Conservation (phyloP, 2,329 filamentous ascomycete genomes). For the Alternaria sp. region DNA sequence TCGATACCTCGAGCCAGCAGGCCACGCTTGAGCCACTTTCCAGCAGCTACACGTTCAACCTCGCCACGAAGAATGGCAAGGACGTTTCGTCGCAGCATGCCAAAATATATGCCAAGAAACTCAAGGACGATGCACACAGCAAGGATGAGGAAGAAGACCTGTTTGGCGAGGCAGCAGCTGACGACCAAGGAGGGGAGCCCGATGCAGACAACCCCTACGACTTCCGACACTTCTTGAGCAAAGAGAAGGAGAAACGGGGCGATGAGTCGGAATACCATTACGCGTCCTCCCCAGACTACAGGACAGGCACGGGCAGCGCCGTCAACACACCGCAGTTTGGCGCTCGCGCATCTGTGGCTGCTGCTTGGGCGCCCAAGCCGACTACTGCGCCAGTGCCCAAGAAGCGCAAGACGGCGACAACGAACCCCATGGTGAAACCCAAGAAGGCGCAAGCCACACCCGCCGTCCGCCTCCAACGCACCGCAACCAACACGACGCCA, state of each 20-base stretch:
- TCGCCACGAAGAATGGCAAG: slow-evolving; percentile 72
- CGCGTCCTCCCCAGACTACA: slow-evolving; percentile 42
- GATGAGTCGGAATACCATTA: slow-evolving; percentile 44
- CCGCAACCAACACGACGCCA: slow-evolving; percentile 28
- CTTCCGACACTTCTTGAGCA: slow-evolving; percentile 57
- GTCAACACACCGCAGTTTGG: slow-evolving; percentile 42
- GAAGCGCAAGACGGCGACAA: slow-evolving; percentile 42
- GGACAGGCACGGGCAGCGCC: slow-evolving; percentile 41
- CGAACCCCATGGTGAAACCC: slow-evolving; percentile 33
- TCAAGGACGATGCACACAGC: slow-evolving; percentile 33
- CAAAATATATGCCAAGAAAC: slow-evolving; percentile 63
- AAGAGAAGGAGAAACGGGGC: slow-evolving; percentile 43
- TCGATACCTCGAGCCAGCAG: slow-evolving; percentile 75
- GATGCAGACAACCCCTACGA: slow-evolving; percentile 60
- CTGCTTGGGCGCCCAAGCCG: slow-evolving; percentile 23
- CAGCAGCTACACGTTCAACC: slow-evolving; percentile 87
- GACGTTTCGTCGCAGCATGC: slow-evolving; percentile 72
- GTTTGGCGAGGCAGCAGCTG: slow-evolving; percentile 37
- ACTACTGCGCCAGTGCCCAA: slow-evolving; percentile 29
- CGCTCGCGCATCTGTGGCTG: slow-evolving; percentile 29
- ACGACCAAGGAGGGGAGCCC: slow-evolving; percentile 50
- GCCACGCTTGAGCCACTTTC: slow-evolving; percentile 85
- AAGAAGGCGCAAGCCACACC: slow-evolving; percentile 41
- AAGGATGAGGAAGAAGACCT: slow-evolving; percentile 44
- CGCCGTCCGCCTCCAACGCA: slow-evolving; percentile 50